These are phyloP conservation scores for Aspergillus sp. DNA, from an alignment of 2,329 filamentous ascomycete species.

Conservation along the genomic window DNA sequence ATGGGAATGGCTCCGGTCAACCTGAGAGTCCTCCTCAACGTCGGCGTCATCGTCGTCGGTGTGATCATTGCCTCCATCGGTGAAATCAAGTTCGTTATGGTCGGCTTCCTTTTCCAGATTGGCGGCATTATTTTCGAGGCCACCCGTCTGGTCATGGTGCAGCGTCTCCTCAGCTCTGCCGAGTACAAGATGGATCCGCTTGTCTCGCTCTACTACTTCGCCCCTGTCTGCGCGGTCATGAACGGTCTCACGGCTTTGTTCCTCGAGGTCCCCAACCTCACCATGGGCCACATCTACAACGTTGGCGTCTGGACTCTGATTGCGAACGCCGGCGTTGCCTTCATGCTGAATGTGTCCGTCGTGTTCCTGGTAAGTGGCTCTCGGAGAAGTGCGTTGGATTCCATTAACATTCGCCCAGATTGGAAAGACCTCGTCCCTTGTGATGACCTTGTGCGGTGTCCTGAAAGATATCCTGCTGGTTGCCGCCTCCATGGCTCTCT, in stretches of 20 bases:
- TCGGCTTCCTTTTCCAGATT: conserved; percentile 60
- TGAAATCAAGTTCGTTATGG: conserved; percentile 75
- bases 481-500: conserved; percentile 64
- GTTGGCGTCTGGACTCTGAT: conserved; percentile 59
- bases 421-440: conserved; percentile 76
- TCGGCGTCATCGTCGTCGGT: conserved; percentile 88
- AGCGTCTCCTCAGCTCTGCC: conserved; percentile 65
- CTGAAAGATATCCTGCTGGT: conserved; percentile 83
- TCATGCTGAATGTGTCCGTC: conserved; percentile 71
- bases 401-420: conserved; percentile 46
- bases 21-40: conserved; percentile 79
- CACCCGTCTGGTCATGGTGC: conserved; percentile 73
- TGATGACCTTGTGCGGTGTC: conserved; percentile 77
- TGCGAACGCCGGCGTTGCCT: conserved; percentile 68
- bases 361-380: conserved; percentile 64
- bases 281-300: conserved; percentile 55
- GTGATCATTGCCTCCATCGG: conserved; percentile 90
- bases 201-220: conserved; percentile 83
- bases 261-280: conserved; percentile 58
- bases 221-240: conserved; percentile 72
- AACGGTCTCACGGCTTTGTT: conserved; percentile 62
- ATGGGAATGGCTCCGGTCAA: conserved; percentile 78
- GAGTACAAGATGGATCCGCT: conserved; percentile 85
- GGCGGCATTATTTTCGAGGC: conserved; percentile 74
- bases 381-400: not conserved